Evolutionary conservation across 495 filamentous ascomycete species (phyloP).

Genomic region (Neurospora tetrasperma): DNA sequence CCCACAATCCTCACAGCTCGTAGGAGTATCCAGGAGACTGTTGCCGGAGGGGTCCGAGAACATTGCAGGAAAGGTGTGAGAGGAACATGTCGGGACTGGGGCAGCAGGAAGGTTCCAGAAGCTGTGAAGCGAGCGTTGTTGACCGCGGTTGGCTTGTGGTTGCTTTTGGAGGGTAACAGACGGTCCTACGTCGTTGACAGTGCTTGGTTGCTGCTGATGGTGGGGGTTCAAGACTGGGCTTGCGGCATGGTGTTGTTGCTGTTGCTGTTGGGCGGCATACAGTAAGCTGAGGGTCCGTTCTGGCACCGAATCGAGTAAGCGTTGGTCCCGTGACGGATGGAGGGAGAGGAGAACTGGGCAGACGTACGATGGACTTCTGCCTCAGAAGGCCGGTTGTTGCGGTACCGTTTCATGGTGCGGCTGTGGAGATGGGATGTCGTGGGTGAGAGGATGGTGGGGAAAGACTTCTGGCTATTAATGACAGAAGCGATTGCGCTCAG

Average conservation of each 20-base stretch:
- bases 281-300: conserved; percentile 38
- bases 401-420: conserved; percentile 41
- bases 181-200: not conserved
- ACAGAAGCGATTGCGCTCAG: conserved; percentile 17
- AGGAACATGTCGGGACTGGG: conserved; percentile 6
- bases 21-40: conserved; percentile 7
- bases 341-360: not conserved
- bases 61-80: not conserved
- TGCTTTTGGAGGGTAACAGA: not conserved
- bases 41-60: not conserved
- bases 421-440: conserved; percentile 27
- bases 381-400: conserved; percentile 40
- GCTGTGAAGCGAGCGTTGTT: conserved; percentile 36
- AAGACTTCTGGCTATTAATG: conserved; percentile 10
- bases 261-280: conserved; percentile 30
- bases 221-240: not conserved
- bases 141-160: conserved; percentile 2
- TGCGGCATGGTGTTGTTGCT: conserved; percentile 1
- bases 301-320: conserved; percentile 13
- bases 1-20: conserved; percentile 37
- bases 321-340: not conserved
- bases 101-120: conserved; percentile 35
- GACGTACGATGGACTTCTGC: conserved; percentile 37
- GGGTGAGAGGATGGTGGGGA: conserved; percentile 9
- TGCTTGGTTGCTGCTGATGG: conserved; percentile 2